Evolutionary conservation across 1,284 basidiomycete genomes (phyloP).

Genomic region (Moesziomyces aphidis): DNA sequence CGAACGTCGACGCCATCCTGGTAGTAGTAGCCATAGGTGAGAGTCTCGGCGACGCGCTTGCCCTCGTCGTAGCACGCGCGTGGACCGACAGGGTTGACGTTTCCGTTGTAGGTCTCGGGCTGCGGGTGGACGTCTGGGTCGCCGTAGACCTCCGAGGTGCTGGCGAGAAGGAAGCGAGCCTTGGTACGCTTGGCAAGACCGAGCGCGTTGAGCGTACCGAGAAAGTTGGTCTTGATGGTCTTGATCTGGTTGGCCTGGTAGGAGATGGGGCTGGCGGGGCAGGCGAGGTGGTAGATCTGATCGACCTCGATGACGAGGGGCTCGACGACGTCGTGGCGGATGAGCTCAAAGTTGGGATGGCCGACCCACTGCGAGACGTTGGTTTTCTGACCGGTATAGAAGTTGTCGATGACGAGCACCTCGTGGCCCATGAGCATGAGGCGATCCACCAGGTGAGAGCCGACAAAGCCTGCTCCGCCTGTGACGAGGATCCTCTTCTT

Average conservation of each 20-base stretch:
- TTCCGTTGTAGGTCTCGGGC: slow-evolving; percentile 75
- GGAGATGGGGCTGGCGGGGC: slow-evolving; percentile 56
- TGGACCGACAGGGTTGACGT: slow-evolving; percentile 96
- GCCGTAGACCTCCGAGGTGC: slow-evolving; percentile 97
- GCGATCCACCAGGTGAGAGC: slow-evolving; percentile 91
- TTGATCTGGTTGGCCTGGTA: slow-evolving; percentile 63
- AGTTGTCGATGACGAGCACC: slow-evolving; percentile 96
- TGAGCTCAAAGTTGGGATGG: slow-evolving; percentile 97
- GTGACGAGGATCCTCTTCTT: slow-evolving; percentile 93
- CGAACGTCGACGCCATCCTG: slow-evolving; percentile 91
- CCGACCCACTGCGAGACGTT: slow-evolving; percentile 81
- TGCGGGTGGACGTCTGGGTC: slow-evolving; percentile 98
- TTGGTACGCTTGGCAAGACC: slow-evolving; percentile 97
- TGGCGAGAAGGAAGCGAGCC: slow-evolving; percentile 93
- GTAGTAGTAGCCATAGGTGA: slow-evolving; percentile 75
- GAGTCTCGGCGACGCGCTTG: slow-evolving; percentile 60
- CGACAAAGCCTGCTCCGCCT: slow-evolving; percentile 94
- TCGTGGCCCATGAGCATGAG: slow-evolving; percentile 98
- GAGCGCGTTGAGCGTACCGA: slow-evolving; percentile 89
- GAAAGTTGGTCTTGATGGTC: slow-evolving; percentile 91
- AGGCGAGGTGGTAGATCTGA: slow-evolving; percentile 62
- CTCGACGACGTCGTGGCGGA: slow-evolving; percentile 85
- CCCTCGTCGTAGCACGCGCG: slow-evolving; percentile 98
- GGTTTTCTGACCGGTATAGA: slow-evolving; percentile 96
- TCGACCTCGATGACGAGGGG: slow-evolving; percentile 58